These are phyloP conservation scores for Parachaetomium inaequale DNA, from an alignment of 495 filamentous ascomycete genomes.

Conservation along the genomic window DNA sequence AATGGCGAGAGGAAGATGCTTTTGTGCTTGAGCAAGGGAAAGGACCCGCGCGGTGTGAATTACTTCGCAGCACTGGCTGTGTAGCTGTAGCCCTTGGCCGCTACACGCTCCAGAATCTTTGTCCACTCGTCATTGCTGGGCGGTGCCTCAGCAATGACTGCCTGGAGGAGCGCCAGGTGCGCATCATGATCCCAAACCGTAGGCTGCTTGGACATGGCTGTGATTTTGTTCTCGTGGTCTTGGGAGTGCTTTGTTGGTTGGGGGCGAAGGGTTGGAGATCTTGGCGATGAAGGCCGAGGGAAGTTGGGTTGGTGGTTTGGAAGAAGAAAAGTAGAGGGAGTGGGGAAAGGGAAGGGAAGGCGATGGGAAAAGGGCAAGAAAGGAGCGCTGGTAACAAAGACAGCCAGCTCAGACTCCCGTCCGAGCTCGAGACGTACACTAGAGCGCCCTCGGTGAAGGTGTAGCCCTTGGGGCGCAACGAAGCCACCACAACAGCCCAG, in stretches of 20 bases:
- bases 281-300: not conserved
- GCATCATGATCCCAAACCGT: constrained; percentile 36
- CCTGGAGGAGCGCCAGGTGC: constrained; percentile 34
- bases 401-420: not conserved
- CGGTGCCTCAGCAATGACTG: constrained; percentile 25
- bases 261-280: not conserved
- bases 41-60: not conserved
- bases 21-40: not conserved
- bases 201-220: constrained; percentile 23
- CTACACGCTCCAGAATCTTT: constrained; percentile 17
- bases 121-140: constrained; percentile 26
- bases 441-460: constrained; percentile 30
- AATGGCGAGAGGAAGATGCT: not conserved
- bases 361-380: not conserved
- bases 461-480: constrained; percentile 26
- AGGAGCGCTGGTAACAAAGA: not conserved
- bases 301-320: not conserved
- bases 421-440: constrained; percentile 23
- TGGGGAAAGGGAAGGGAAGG: not conserved
- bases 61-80: constrained; percentile 32
- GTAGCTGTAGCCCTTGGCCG: constrained; percentile 29
- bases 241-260: not conserved
- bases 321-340: not conserved
- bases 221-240: not conserved
- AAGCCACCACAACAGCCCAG: constrained; percentile 18